Evolutionary conservation across 2,329 filamentous ascomycete genomes (phyloP).

Genomic region (Claviceps citrina): DNA sequence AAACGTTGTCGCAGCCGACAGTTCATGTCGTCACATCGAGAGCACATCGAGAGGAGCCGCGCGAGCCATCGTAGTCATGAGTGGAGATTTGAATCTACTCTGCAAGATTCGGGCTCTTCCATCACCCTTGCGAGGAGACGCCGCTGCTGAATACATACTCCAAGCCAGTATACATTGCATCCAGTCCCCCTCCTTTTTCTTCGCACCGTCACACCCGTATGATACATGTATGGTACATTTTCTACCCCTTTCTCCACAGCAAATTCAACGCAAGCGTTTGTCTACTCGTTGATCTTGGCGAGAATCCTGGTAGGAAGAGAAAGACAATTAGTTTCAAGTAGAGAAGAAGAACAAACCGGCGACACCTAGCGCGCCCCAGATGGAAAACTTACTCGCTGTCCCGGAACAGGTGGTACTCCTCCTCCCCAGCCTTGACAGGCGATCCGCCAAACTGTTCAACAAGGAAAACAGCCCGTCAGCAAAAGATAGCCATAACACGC

Average conservation of each 20-base stretch:
- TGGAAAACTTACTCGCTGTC: conserved; percentile 75
- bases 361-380: too few relatives aligned
- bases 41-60: too few relatives aligned
- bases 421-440: conserved; percentile 91
- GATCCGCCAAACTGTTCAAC: conserved; percentile 85
- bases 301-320: conserved; percentile 54
- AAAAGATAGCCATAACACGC: too few relatives aligned
- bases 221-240: conserved; percentile 22
- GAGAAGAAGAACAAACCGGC: neutral
- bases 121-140: conserved; percentile 2
- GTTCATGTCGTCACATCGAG: neutral
- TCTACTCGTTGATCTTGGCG: conserved; percentile 94
- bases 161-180: neutral
- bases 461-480: too few relatives aligned
- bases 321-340: neutral
- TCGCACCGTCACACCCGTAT: conserved; percentile 12
- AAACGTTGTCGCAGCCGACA: too few relatives aligned
- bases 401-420: conserved; percentile 90
- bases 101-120: conserved; percentile 11
- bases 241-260: conserved; percentile 1
- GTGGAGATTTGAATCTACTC: conserved; percentile 16
- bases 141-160: neutral
- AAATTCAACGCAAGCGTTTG: conserved; percentile 10
- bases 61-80: conserved; percentile 4
- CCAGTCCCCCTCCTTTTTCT: neutral